Percentiles rank a stretch among this genome's conserved stretches.
These are phyloP conservation scores for Silene conica DNA, from an alignment of 148 eudicot genomes.

Conservation along the genomic window DNA sequence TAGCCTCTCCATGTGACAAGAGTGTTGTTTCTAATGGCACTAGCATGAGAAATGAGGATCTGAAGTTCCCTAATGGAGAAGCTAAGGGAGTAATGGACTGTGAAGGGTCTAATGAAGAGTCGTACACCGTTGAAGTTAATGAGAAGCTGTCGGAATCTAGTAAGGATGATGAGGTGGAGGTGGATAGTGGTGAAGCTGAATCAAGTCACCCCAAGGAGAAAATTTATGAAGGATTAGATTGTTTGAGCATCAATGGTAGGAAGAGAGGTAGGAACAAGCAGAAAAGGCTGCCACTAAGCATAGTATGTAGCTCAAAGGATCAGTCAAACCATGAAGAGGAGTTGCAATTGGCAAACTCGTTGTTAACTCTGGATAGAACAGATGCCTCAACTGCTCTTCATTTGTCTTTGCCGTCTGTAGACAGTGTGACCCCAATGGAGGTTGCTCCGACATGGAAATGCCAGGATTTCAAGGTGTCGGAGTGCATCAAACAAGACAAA, in stretches of 20 bases:
- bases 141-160: slow-evolving; percentile 37
- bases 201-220: slow-evolving; percentile 38
- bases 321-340: slow-evolving; percentile 50
- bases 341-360: slow-evolving; percentile 32
- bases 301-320: slow-evolving; percentile 61
- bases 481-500: slow-evolving; percentile 68
- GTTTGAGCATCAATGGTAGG: slow-evolving; percentile 36
- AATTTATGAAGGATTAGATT: slow-evolving; percentile 40
- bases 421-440: slow-evolving; percentile 41
- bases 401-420: slow-evolving; percentile 35
- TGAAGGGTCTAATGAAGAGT: slow-evolving; percentile 38
- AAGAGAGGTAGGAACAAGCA: slow-evolving; percentile 83
- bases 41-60: slow-evolving; percentile 13
- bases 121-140: slow-evolving; percentile 32
- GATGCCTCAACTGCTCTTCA: slow-evolving; percentile 29
- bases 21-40: slow-evolving; percentile 30
- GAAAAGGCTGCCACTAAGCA: slow-evolving; percentile 74
- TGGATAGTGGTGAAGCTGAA: slow-evolving; percentile 40
- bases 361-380: slow-evolving; percentile 24
- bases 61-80: slow-evolving; percentile 36
- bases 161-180: slow-evolving; percentile 33
- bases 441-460: slow-evolving; percentile 68
- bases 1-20: slow-evolving; percentile 30
- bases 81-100: slow-evolving; percentile 30
- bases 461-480: slow-evolving; percentile 62